These are phyloP conservation scores for Fonsecaea erecta DNA, from an alignment of 2,329 filamentous ascomycete genomes.

Conservation along the genomic window DNA sequence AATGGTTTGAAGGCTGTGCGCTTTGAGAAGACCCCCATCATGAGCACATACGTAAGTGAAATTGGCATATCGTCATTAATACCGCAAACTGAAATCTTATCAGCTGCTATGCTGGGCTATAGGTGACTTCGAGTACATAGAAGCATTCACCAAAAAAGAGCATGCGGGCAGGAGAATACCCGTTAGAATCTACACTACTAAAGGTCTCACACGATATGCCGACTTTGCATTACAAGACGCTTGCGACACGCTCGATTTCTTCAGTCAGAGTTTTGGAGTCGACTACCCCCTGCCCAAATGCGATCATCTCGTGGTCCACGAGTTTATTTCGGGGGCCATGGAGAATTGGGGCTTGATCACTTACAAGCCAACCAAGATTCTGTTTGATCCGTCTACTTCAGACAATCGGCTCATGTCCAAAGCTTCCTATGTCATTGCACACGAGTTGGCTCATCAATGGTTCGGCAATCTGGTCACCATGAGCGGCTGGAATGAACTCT, in stretches of 20 bases:
- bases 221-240: constrained; percentile 88
- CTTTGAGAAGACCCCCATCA: constrained; percentile 81
- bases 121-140: constrained; percentile 95
- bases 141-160: constrained; percentile 83
- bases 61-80: neutral
- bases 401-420: constrained; percentile 90
- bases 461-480: constrained; percentile 91
- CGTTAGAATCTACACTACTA: constrained; percentile 95
- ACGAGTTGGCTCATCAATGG: constrained; percentile 96
- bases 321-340: constrained; percentile 85
- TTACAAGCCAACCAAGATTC: constrained; percentile 89
- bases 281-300: constrained; percentile 93
- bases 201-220: constrained; percentile 90
- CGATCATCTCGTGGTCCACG: constrained; percentile 86
- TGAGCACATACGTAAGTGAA: constrained; percentile 74
- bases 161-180: constrained; percentile 92
- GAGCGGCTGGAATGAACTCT: constrained; percentile 95
- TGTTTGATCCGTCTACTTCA: constrained; percentile 93
- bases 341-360: constrained; percentile 98
- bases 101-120: constrained; percentile 69
- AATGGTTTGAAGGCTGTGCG: constrained; percentile 65
- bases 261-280: constrained; percentile 89
- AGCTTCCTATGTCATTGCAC: constrained; percentile 94
- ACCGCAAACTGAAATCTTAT: neutral
- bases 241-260: constrained; percentile 92